These are phyloP conservation scores for Sclerotinia glacialis DNA, from an alignment of 2,329 filamentous ascomycete genomes.

Conservation along the genomic window DNA sequence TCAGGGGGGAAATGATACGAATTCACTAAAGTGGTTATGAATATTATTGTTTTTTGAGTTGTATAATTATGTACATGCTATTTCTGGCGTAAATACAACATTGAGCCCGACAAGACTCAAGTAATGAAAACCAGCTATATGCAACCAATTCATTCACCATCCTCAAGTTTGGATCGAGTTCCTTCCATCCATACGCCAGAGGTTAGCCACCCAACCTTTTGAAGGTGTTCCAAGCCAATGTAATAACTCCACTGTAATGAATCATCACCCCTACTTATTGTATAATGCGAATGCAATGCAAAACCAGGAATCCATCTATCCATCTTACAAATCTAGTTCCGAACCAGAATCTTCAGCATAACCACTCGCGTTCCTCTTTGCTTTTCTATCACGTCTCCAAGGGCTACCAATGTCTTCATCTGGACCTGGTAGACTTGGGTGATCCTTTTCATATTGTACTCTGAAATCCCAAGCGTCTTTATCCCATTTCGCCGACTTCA, in stretches of 20 bases:
- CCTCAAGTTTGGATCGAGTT: neutral
- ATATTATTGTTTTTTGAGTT: neutral
- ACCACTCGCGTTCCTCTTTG: slow-evolving; percentile 37
- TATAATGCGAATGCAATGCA: slow-evolving; percentile 24
- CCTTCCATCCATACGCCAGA: slow-evolving; percentile 21
- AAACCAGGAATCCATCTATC: slow-evolving; percentile 18
- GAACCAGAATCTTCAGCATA: slow-evolving; percentile 39
- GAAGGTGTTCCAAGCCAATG: slow-evolving; percentile 21
- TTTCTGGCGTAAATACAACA: slow-evolving; percentile 9
- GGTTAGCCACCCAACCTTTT: slow-evolving; percentile 7
- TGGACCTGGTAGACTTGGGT: slow-evolving; percentile 47
- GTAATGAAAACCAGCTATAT: slow-evolving; percentile 16
- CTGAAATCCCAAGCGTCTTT: slow-evolving; percentile 56
- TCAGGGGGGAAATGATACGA: no score
- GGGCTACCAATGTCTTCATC: slow-evolving; percentile 37
- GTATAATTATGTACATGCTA: slow-evolving; percentile 14
- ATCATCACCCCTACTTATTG: slow-evolving; percentile 15
- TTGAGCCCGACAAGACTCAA: slow-evolving; percentile 8
- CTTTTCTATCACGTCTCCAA: slow-evolving; percentile 37
- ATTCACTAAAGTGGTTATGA: neutral
- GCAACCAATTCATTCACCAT: slow-evolving; percentile 11
- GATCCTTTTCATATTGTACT: slow-evolving; percentile 51
- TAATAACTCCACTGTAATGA: slow-evolving; percentile 19
- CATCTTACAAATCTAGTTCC: slow-evolving; percentile 30
- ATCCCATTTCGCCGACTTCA: slow-evolving; percentile 70